A percentile compares a stretch with the other conserved stretches of the same genome.
Evolutionary conservation across 441 rosid genomes (phyloP).

Genomic region (Isatis lusitanica): DNA sequence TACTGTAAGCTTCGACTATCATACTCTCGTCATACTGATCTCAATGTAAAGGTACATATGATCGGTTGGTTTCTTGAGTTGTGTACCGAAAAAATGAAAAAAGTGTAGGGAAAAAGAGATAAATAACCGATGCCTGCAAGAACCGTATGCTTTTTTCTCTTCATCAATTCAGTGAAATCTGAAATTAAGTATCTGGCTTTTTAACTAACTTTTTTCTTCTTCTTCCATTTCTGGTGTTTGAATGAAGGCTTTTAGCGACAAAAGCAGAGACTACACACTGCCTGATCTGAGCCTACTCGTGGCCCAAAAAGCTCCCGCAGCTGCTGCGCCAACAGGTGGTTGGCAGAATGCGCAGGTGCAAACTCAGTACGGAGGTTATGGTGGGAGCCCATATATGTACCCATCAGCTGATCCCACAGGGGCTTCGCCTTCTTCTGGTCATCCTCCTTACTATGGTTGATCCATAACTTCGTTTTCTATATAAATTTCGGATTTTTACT

Average conservation of each 20-base stretch:
- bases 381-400: slow-evolving; percentile 48
- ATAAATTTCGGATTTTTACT: neutral
- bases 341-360: slow-evolving; percentile 73
- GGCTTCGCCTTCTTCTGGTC: slow-evolving; percentile 32
- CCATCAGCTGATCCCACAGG: slow-evolving; percentile 34
- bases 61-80: slow-evolving; percentile 65
- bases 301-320: slow-evolving; percentile 48
- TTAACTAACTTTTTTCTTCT: neutral
- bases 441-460: slow-evolving; percentile 38
- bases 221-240: neutral
- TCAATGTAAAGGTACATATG: slow-evolving; percentile 98
- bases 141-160: slow-evolving; percentile 44
- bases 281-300: slow-evolving; percentile 63
- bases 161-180: slow-evolving; percentile 28
- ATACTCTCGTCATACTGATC: slow-evolving; percentile 99
- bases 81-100: slow-evolving; percentile 42
- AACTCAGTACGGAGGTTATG: slow-evolving; percentile 42
- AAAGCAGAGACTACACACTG: slow-evolving; percentile 90
- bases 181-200: neutral
- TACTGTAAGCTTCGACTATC: slow-evolving; percentile 99
- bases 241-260: slow-evolving; percentile 83
- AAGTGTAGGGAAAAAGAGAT: slow-evolving; percentile 40
- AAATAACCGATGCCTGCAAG: slow-evolving; percentile 46
- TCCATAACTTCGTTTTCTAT: neutral
- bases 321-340: slow-evolving; percentile 43